A percentile compares a stretch with the other conserved stretches of the same genome.
phyloP scores from a whole-genome alignment of 306 rosid species.

The Cucumis melo region DNA sequence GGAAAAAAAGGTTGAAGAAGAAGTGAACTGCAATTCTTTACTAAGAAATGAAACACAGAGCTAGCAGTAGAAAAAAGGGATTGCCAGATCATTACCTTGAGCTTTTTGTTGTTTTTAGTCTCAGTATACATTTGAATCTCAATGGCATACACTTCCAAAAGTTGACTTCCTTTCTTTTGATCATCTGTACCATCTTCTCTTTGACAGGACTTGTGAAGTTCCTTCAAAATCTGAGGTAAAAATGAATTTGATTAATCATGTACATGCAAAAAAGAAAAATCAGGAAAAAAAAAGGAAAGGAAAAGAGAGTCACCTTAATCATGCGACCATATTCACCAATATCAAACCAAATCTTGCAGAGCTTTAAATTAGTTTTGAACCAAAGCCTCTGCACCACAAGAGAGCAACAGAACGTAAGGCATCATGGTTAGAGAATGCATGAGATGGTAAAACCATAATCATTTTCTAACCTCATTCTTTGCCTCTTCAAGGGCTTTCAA shows the following conservation, averaged over 20 bases:
- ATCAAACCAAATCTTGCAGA: slow-evolving; percentile 96
- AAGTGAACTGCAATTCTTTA: no score
- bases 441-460: background rate
- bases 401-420: background rate
- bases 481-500: slow-evolving; percentile 96
- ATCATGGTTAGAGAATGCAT: background rate
- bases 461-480: slow-evolving; percentile 66
- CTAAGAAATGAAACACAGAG: background rate
- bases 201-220: no score
- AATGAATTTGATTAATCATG: slow-evolving; percentile 4
- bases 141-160: slow-evolving; percentile 18
- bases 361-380: slow-evolving; percentile 98
- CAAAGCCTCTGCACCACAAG: slow-evolving; percentile 64
- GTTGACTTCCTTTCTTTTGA: background rate
- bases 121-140: slow-evolving; percentile 98
- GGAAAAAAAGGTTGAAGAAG: no score
- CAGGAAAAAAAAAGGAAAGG: background rate
- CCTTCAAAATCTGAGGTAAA: slow-evolving; percentile 44
- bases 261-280: background rate
- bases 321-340: slow-evolving; percentile 96
- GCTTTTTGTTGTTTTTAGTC: slow-evolving; percentile 94
- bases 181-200: slow-evolving; percentile 57
- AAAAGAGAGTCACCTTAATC: slow-evolving; percentile 55
- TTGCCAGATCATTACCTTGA: slow-evolving; percentile 46
- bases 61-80: background rate